Evolutionary conservation across 495 filamentous ascomycete genomes (phyloP).

Genomic region (Pyrenopolyporus hunteri): DNA sequence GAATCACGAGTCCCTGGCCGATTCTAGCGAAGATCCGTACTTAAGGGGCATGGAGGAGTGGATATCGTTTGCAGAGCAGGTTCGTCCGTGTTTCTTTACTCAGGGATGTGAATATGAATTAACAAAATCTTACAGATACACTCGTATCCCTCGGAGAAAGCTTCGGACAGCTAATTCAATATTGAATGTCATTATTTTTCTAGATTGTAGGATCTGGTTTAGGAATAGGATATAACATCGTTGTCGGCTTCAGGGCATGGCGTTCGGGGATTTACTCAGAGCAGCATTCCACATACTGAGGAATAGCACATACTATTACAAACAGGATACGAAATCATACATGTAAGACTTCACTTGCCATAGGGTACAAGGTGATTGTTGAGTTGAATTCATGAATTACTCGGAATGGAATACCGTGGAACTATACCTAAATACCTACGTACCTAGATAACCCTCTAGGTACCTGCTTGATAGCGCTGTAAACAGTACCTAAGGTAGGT

Average conservation of each 20-base stretch:
- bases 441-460: not conserved
- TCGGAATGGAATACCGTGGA: too few species aligned
- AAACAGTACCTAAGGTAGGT: too few species aligned
- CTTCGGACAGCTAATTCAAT: not conserved
- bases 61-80: conserved; percentile 73
- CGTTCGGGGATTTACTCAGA: not conserved
- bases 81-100: conserved; percentile 27
- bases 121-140: conserved; percentile 33
- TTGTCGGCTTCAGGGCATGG: not conserved
- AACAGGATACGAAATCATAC: not conserved
- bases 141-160: conserved; percentile 18
- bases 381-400: not conserved
- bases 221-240: not conserved
- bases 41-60: conserved; percentile 78
- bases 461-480: too few species aligned
- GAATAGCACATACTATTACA: too few species aligned
- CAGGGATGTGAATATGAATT: not conserved
- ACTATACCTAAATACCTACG: not conserved
- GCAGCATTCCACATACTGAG: not conserved
- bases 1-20: conserved; percentile 70
- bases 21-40: conserved; percentile 60
- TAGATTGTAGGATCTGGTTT: not conserved
- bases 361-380: not conserved
- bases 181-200: too few species aligned
- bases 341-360: not conserved